Evolutionary conservation across 2,329 filamentous ascomycete species (phyloP).

Genomic region (Waltergamsia citrina): DNA sequence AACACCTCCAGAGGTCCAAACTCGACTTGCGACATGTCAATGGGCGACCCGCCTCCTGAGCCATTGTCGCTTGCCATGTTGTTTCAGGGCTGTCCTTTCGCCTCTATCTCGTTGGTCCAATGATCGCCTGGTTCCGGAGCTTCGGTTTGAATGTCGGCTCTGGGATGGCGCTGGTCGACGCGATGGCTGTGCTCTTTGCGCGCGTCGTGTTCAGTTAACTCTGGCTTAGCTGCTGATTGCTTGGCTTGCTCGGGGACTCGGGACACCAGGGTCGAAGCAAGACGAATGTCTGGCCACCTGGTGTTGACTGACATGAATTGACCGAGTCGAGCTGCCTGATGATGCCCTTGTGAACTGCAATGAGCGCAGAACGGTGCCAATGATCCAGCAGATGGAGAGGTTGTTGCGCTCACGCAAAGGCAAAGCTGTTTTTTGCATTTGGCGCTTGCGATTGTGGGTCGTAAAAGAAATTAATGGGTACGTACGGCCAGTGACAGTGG

Average conservation of each 20-base stretch:
- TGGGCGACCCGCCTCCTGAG: neutral
- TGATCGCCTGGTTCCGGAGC: slow-evolving; percentile 3
- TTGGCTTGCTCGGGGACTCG: slow-evolving; percentile 13
- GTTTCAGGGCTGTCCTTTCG: slow-evolving; percentile 13
- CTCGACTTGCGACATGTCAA: slow-evolving; percentile 9
- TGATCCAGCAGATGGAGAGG: neutral
- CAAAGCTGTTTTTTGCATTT: neutral
- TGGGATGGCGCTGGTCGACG: neutral
- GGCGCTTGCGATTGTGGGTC: neutral
- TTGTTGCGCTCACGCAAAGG: neutral
- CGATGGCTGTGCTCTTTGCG: neutral
- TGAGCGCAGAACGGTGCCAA: slow-evolving; percentile 3
- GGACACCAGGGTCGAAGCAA: slow-evolving; percentile 20
- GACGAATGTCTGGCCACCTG: slow-evolving; percentile 22
- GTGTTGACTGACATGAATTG: slow-evolving; percentile 15
- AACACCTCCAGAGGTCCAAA: slow-evolving; percentile 27
- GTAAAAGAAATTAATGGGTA: neutral
- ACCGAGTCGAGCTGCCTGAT: too few species aligned
- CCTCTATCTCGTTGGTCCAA: slow-evolving; percentile 13
- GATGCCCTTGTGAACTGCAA: too few species aligned
- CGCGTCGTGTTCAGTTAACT: neutral
- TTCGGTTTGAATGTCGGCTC: neutral
- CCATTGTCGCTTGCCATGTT: slow-evolving; percentile 9
- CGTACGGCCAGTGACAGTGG: neutral
- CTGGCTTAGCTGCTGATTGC: slow-evolving; percentile 8